Base-by-base conservation (phyloP, 164 flowering plant species). In the Umbellularia californica region DNA sequence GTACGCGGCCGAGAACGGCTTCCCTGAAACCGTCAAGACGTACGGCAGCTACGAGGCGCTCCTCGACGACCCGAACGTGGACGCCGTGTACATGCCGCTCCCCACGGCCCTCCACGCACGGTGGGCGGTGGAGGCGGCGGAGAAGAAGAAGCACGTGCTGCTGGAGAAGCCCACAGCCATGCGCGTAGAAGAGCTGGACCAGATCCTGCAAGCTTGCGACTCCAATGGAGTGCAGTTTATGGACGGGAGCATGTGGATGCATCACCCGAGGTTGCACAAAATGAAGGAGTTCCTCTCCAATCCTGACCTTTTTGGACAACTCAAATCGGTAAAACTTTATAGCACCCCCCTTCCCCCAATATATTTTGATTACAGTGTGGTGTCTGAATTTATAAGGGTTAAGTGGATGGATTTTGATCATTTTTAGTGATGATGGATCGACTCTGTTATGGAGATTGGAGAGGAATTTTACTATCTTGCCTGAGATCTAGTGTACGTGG, bases 201-300 rank as follows among this genome's bases (percentile, higher is more conserved):
- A 10, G 55, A 69, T 69, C 30, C 6, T 82, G 20, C 80, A 76
- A 78, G 93, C 88, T 0, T 90, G 92, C 70, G 91, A 86, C 25
- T 69, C 78, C 13, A 86, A 79, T 41, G 89, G 91, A 0, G 89
- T 90, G 50, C 96, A 90, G 83, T 79, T 90, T 75, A 90, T 91
- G 96, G 96, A 91, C 74, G 88, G 84, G 1, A 91, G 92, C 27
- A 87, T 87, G 92, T 90, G 93, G 96, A 84, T 91, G 87, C 96
- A 91, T 75, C 83, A 89, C 60, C 92, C 91, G 13, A 68, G 95
- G 77, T 87, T 93, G 15, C 79, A 83, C 2, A 79, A 78, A 79
- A 89, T 91, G 93, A 75, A 28, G 71, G 87, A 87, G 51, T 78
- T 85, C 23, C 70, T 89, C 55, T 76, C 77, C 22, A 85, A 89